Base-by-base conservation (phyloP, 2,329 filamentous ascomycete genomes). In the Colletotrichum sp. region DNA sequence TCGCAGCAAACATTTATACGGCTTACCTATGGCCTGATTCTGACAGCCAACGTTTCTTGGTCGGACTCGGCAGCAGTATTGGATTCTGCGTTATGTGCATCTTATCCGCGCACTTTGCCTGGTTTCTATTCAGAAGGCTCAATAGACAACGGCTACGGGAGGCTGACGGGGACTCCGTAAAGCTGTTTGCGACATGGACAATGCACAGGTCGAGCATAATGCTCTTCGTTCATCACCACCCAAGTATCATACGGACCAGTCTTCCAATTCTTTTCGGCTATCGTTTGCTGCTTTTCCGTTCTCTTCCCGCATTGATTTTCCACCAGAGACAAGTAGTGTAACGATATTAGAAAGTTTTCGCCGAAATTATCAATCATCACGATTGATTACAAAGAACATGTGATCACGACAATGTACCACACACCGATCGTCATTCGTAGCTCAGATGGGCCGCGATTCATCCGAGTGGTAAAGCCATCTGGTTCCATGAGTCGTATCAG, bases 181-280 rank as follows among this genome's bases (percentile, higher is more conserved):
- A 22, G n/a, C 44, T 22, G 1, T 52, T 52, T 52, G 19, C 44
- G 12, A 52, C 44, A 13, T 52, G 4, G 44, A 52, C 0, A 52
- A 22, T n/a, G 39, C 19, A 52, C 44, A 52, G 44, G 1, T 52
- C 44, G n/a, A 11, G n/a, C 44, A 8, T 52, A 8, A 1, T 22
- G 12, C 44, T 52, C 19, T 22, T 8, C 44, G 11, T 22, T 13
- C 3, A 48, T 48, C 0, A 52, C 44, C 11, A 13, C n/a, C 2
- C n/a, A 8, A 0, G 12, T 22, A 0, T 22, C 6, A n/a, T 52
- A 22, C 44, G n/a, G n/a, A 11, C 6, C 44, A 52, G 1, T 2
- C n/a, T n/a, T 52, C 11, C 0, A 22, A 52, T 13, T 8, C 44
- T 4, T 13, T 52, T 52, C 44, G 6, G 44, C 8, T 6, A 0